Evolutionary conservation across 306 rosid genomes (phyloP), one percentile per base, ranked within the genome.

Genomic region (Vigna reflexopilosa): DNA sequence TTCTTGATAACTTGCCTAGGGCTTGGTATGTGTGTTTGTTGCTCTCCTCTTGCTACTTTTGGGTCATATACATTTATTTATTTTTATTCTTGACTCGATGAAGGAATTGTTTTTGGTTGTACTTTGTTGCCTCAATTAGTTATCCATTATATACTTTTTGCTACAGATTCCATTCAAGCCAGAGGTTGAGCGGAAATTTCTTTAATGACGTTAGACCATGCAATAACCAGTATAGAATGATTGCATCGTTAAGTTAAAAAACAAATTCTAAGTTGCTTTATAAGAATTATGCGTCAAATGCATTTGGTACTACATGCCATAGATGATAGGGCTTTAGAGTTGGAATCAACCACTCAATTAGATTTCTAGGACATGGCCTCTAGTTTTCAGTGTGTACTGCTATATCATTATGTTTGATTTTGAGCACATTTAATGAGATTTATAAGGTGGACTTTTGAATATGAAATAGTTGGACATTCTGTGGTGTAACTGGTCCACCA

Each of bases 21-120:
- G 93, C 94, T 61, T 96, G 99, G 99, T 96, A 96, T 84, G 91
- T 62, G 67, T 83, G 66, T 70, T 78, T 83, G 66, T 70, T 78
- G 26, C 70, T 68, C 70, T 38, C 68, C 11, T 67, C 12, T 20
- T 49, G 57, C 19, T 5, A 32, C 61, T 75, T 57, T 51, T 24
- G 28, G 47, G 42, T 20, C 15, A 45, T 11, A 45, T 45, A 45
- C 16, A 11, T 45, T 45, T 0, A 11, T 45, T 45, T 45, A 45
- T 45, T 15, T 45, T 45, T 45, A 12, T 45, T 45, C 15, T 45
- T 12, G 50, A 45, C 50, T 45, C 0, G 16, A 10, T 12, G 12
- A 3, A 45, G 5, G 15, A 12, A 11, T 44, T 10, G 4, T 0
- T 45, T 45, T 45, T 45, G 15, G 50, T 45, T 12, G 3, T 45